Evolutionary conservation across 1,284 basidiomycete genomes (phyloP).

Genomic region (Chalciporus sp.): DNA sequence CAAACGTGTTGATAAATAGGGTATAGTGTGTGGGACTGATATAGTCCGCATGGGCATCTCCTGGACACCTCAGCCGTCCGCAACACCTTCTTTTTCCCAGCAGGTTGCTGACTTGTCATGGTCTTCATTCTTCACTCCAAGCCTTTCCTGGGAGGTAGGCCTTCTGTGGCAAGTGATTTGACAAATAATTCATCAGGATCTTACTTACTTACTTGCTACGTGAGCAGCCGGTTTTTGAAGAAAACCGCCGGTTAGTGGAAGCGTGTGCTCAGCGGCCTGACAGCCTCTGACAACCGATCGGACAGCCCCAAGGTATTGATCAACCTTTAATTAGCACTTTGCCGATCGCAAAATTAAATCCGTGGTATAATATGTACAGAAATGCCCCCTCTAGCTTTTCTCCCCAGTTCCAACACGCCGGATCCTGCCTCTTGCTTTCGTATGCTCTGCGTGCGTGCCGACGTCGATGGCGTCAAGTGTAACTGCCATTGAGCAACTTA

Average conservation of each 20-base stretch:
- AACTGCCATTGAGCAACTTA: constrained; percentile 2
- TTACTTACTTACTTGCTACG: too few relatives aligned
- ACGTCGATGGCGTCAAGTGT: constrained; percentile 12
- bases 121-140: background rate
- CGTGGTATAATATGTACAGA: background rate
- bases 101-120: background rate
- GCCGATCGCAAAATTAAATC: background rate
- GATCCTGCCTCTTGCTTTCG: background rate
- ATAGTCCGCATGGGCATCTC: too few relatives aligned
- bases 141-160: too few relatives aligned
- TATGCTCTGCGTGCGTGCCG: background rate
- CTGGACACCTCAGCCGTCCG: too few relatives aligned
- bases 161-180: too few relatives aligned
- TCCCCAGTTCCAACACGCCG: background rate
- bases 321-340: constrained; percentile 11
- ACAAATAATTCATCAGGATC: too few relatives aligned
- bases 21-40: background rate
- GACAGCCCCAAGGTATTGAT: constrained; percentile 1
- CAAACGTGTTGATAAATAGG: too few relatives aligned
- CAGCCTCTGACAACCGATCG: background rate
- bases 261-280: too few relatives aligned
- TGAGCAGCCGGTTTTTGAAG: too few relatives aligned
- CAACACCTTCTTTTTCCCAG: background rate
- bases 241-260: too few relatives aligned
- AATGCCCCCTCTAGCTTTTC: background rate